Conservation (phyloP, 805 yeast genomes). For the fission yeast (Schizosaccharomyces pombe) region DNA sequence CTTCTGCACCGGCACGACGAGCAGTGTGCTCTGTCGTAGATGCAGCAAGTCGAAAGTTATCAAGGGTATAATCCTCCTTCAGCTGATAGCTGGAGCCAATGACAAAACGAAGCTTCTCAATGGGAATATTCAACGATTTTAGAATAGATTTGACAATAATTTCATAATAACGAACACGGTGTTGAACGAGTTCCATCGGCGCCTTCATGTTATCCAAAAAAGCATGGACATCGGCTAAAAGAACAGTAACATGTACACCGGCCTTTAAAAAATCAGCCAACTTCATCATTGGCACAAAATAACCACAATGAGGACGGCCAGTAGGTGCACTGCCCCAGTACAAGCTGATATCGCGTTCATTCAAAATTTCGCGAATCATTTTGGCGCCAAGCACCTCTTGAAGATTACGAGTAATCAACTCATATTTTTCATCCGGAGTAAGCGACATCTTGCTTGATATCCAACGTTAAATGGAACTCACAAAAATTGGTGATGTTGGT, state of each 20-base stretch:
- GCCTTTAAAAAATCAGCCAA: slow-evolving; percentile 86
- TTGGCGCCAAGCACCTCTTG: slow-evolving; percentile 64
- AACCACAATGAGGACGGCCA: slow-evolving; percentile 95
- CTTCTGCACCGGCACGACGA: slow-evolving; percentile 98
- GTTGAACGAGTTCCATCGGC: slow-evolving; percentile 67
- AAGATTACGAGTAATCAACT: slow-evolving; percentile 2
- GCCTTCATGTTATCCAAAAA: slow-evolving; percentile 97
- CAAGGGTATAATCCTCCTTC: slow-evolving; percentile 58
- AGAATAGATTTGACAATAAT: slow-evolving; percentile 62
- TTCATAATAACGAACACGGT: slow-evolving; percentile 82
- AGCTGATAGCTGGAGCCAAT: slow-evolving; percentile 81
- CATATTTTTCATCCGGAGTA: slow-evolving; percentile 3
- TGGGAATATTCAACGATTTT: slow-evolving; percentile 69
- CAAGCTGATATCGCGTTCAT: slow-evolving; percentile 58
- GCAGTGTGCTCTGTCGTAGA: slow-evolving; percentile 84
- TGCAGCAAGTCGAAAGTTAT: slow-evolving; percentile 66
- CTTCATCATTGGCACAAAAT: slow-evolving; percentile 93
- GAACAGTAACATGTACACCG: slow-evolving; percentile 77
- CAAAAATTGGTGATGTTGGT: not conserved
- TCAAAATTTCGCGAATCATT: slow-evolving; percentile 61
- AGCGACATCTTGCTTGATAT: not conserved
- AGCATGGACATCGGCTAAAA: slow-evolving; percentile 89
- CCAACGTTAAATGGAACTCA: not conserved
- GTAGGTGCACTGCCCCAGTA: slow-evolving; percentile 99
- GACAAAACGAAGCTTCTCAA: slow-evolving; percentile 63